Percentiles rank a stretch among this genome's conserved stretches.
Conservation (phyloP, 108 stramenopile genomes). For the Pseudonitzschia delicatissima region DNA sequence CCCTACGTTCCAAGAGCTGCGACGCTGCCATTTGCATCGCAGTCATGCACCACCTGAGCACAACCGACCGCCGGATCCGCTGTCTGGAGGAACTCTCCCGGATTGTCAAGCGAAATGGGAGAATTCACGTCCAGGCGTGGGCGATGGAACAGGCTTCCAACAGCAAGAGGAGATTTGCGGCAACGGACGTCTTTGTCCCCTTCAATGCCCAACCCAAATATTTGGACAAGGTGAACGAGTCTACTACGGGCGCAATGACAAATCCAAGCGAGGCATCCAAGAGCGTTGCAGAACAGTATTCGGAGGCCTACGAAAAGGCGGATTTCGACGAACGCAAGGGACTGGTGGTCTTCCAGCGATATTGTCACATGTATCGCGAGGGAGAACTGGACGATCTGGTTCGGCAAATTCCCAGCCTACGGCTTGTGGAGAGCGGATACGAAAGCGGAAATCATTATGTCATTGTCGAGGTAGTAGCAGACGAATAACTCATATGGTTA, state of each 20-base stretch:
- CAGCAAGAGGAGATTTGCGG: slow-evolving; percentile 81
- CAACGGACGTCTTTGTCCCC: slow-evolving; percentile 93
- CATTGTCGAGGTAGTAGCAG: slow-evolving; percentile 43
- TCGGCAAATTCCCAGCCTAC: slow-evolving; percentile 37
- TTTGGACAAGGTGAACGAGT: slow-evolving; percentile 34
- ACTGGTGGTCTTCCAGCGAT: slow-evolving; percentile 92
- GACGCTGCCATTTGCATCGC: slow-evolving; percentile 98
- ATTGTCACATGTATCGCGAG: slow-evolving; percentile 94
- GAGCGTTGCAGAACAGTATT: slow-evolving; percentile 71
- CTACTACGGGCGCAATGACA: neutral
- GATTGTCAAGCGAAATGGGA: slow-evolving; percentile 81
- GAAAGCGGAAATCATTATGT: slow-evolving; percentile 85
- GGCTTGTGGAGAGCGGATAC: slow-evolving; percentile 63
- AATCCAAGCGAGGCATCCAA: slow-evolving; percentile 24
- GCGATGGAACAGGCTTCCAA: slow-evolving; percentile 90
- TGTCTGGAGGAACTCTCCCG: slow-evolving; percentile 85
- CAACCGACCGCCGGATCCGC: slow-evolving; percentile 73
- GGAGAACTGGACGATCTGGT: slow-evolving; percentile 91
- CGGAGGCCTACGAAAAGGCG: slow-evolving; percentile 68
- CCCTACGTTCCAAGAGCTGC: slow-evolving; percentile 69
- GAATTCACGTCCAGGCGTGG: slow-evolving; percentile 95
- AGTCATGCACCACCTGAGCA: slow-evolving; percentile 97
- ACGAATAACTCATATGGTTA: too few species aligned
- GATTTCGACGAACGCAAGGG: slow-evolving; percentile 84
- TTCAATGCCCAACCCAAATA: slow-evolving; percentile 94